Conservation (phyloP, 306 rosid genomes). For the Casuarina glauca region DNA sequence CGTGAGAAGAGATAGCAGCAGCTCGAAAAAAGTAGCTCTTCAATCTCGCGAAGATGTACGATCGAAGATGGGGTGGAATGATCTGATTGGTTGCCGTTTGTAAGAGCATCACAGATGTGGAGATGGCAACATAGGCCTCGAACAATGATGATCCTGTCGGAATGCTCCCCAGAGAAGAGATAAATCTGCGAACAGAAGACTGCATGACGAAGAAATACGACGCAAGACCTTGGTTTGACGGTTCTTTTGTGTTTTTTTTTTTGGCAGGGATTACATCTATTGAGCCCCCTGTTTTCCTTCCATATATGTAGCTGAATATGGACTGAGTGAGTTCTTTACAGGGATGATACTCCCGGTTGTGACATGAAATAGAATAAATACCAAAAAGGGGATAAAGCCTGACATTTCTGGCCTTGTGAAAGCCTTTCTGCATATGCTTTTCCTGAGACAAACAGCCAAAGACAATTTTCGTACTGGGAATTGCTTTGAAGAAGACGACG, state of each 20-base stretch:
- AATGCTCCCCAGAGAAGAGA: conserved; percentile 16
- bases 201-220: conserved; percentile 10
- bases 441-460: no score
- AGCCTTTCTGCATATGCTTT: no score
- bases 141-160: conserved; percentile 45
- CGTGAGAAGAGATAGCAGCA: neutral
- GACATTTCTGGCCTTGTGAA: no score
- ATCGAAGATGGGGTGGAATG: conserved; percentile 17
- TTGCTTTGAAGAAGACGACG: no score
- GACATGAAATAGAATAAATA: no score
- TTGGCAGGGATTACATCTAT: no score
- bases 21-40: conserved; percentile 6
- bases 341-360: no score
- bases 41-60: conserved; percentile 16
- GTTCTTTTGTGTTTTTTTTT: neutral
- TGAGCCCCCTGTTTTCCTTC: no score
- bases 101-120: conserved; percentile 38
- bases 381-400: no score
- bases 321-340: no score
- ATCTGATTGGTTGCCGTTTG: conserved; percentile 39
- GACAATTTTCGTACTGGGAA: no score
- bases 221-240: neutral
- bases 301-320: no score
- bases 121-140: conserved; percentile 39
- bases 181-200: neutral